Percentiles rank a stretch among this genome's conserved stretches.
Evolutionary conservation across 306 rosid genomes (phyloP).

Genomic region (Prunus salicina): DNA sequence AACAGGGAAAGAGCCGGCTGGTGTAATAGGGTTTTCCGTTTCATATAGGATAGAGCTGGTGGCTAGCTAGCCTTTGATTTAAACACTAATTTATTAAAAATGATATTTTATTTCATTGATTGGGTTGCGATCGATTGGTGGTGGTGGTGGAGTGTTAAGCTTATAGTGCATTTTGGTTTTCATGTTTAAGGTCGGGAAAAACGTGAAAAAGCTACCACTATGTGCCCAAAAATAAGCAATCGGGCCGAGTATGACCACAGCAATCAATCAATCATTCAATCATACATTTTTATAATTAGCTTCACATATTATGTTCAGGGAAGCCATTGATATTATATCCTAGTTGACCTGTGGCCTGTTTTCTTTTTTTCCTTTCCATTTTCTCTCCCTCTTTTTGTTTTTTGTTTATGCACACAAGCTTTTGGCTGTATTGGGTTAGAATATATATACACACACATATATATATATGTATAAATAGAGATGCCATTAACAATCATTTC

Average conservation of each 20-base stretch:
- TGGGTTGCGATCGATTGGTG: not conserved
- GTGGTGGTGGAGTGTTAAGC: not conserved
- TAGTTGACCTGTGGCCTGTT: slow-evolving; percentile 2
- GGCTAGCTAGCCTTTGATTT: slow-evolving; percentile 28
- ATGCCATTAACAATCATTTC: slow-evolving; percentile 23
- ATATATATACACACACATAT: too few species aligned
- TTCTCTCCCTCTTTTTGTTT: not conserved
- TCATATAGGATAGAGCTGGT: slow-evolving; percentile 15
- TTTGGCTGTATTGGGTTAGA: not conserved
- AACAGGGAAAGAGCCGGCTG: slow-evolving; percentile 52
- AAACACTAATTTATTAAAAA: slow-evolving; percentile 7
- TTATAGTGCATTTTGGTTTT: not conserved
- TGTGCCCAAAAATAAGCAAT: not conserved
- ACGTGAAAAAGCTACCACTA: not conserved
- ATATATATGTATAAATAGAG: not conserved
- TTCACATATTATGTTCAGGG: not conserved
- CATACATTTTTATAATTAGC: not conserved
- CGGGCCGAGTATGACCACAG: not conserved
- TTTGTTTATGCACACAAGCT: too few species aligned
- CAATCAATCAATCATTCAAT: not conserved
- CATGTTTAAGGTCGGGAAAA: not conserved
- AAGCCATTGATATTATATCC: slow-evolving; percentile 21
- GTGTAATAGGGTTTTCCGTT: slow-evolving; percentile 24
- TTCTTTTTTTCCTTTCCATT: not conserved
- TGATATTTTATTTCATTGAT: not conserved